phyloP scores from a whole-genome alignment of 208 protist genomes.

The Crithidia thermophila region DNA sequence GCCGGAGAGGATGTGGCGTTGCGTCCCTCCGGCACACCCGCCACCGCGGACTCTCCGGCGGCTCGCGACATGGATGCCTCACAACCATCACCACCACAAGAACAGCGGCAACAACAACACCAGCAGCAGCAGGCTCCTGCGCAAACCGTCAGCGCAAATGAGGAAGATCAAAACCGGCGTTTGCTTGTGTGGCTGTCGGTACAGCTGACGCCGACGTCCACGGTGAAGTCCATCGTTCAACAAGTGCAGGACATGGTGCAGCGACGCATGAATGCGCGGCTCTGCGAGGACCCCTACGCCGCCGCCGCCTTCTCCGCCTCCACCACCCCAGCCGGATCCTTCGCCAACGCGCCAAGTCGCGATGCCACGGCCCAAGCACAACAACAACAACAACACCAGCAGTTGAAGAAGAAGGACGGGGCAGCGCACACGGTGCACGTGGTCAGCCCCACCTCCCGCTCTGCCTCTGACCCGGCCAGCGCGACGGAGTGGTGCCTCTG shows the following conservation, averaged over 20 bases:
- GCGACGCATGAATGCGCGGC: slow-evolving; percentile 35
- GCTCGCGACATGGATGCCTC: no score
- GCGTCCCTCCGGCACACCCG: no score
- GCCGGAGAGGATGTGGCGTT: no score
- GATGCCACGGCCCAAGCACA: neutral
- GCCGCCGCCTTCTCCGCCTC: neutral
- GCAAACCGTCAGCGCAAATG: neutral
- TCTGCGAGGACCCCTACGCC: slow-evolving; percentile 4
- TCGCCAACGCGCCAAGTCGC: neutral
- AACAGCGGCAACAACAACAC: neutral
- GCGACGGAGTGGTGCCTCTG: slow-evolving; percentile 39
- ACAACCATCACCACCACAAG: neutral
- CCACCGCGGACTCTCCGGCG: no score
- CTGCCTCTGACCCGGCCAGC: neutral
- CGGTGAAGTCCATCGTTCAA: slow-evolving; percentile 28
- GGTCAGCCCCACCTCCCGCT: neutral
- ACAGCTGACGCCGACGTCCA: slow-evolving; percentile 34
- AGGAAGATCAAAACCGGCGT: neutral
- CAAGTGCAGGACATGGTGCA: slow-evolving; percentile 35
- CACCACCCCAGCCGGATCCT: slow-evolving; percentile 6
- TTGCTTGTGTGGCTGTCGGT: slow-evolving; percentile 51
- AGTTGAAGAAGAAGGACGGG: no score
- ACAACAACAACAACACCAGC: neutral
- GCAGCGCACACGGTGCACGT: neutral
- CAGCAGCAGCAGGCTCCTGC: neutral